These are phyloP conservation scores for Hura crepitans DNA, from an alignment of 441 rosid genomes.

Conservation along the genomic window DNA sequence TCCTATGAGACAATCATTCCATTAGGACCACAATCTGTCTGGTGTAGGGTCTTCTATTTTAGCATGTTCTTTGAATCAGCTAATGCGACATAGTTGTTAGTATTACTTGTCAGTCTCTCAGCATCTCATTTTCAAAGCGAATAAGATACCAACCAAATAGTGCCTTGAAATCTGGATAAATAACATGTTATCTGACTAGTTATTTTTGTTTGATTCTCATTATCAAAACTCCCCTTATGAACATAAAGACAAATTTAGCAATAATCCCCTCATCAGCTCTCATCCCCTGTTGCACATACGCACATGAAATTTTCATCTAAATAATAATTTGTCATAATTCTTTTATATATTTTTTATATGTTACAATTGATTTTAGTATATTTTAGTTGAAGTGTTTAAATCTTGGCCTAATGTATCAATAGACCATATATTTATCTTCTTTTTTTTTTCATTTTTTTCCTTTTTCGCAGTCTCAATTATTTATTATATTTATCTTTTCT, in stretches of 20 bases:
- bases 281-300: constrained; percentile 34
- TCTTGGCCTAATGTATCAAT: too few relatives aligned
- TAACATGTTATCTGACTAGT: not conserved
- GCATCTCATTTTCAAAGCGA: not conserved
- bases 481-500: too few relatives aligned
- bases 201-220: constrained; percentile 20
- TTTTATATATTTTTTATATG: too few relatives aligned
- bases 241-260: constrained; percentile 17
- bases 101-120: too few relatives aligned
- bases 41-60: constrained; percentile 3
- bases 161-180: not conserved
- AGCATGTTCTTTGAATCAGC: constrained; percentile 13
- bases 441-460: too few relatives aligned
- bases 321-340: too few relatives aligned
- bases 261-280: too few relatives aligned
- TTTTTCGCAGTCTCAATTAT: too few relatives aligned
- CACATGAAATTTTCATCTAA: constrained; percentile 10
- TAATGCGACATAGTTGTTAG: constrained; percentile 10
- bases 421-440: too few relatives aligned
- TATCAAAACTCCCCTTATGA: not conserved
- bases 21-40: constrained; percentile 8
- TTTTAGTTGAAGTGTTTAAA: too few relatives aligned
- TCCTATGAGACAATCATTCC: constrained; percentile 12
- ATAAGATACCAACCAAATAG: not conserved
- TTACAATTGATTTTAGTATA: too few relatives aligned